Evolutionary conservation across 768 basidiomycete genomes (phyloP).

Genomic region (Collybia mongolica): DNA sequence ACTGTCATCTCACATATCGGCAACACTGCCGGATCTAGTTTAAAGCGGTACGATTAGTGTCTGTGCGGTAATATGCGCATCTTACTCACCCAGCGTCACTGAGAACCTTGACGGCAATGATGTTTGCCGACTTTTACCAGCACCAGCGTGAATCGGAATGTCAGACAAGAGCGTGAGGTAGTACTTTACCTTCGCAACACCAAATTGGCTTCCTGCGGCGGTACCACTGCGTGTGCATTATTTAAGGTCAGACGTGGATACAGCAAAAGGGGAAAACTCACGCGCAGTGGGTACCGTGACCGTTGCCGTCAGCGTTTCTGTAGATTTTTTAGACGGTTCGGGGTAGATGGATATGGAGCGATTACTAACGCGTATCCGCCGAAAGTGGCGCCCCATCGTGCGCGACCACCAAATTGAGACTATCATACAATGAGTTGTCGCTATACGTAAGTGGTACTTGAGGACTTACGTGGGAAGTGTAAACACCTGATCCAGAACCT

Average conservation of each 20-base stretch:
- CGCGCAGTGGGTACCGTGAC: conserved; percentile 42
- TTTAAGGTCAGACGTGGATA: not conserved
- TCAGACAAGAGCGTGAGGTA: not conserved
- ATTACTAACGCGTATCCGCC: conserved; percentile 15
- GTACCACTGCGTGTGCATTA: conserved; percentile 23
- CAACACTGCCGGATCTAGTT: conserved; percentile 6
- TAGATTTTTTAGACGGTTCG: not conserved
- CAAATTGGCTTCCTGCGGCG: conserved; percentile 28
- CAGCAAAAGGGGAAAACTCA: conserved; percentile 10
- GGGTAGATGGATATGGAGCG: not conserved
- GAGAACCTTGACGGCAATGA: conserved; percentile 14
- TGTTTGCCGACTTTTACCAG: not conserved
- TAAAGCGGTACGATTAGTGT: not conserved
- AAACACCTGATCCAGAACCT: not conserved
- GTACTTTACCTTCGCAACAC: conserved; percentile 26
- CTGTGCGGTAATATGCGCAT: not conserved
- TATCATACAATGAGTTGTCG: conserved; percentile 5
- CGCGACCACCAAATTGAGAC: conserved; percentile 39
- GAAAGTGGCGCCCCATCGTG: conserved; percentile 35
- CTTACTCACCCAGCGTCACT: conserved; percentile 6
- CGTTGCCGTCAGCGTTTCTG: conserved; percentile 31
- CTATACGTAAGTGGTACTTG: not conserved
- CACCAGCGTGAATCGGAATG: not conserved
- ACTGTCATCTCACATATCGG: conserved; percentile 10
- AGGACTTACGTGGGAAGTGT: conserved; percentile 6